phyloP scores from a whole-genome alignment of 805 yeast genomes.

The Ogataea neopini region DNA sequence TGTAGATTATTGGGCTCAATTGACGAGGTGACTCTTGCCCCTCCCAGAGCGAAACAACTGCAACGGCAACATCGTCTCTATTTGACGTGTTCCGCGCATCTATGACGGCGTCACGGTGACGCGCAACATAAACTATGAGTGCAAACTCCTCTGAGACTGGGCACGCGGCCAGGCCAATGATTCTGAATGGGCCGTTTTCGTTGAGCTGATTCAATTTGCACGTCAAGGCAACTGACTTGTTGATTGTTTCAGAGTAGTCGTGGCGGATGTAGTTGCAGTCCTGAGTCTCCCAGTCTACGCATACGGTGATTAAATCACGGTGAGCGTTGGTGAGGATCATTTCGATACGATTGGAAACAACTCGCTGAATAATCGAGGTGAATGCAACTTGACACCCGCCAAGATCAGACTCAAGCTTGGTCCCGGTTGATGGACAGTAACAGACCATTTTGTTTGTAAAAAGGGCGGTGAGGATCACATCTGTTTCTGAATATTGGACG shows the following conservation, averaged over 20 bases:
- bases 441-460: slow-evolving; percentile 11
- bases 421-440: slow-evolving; percentile 1
- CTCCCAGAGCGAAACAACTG: slow-evolving; percentile 9
- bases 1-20: slow-evolving; percentile 11
- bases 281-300: slow-evolving; percentile 12
- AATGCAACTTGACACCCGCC: slow-evolving; percentile 14
- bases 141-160: slow-evolving; percentile 15
- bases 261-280: slow-evolving; percentile 1
- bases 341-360: neutral
- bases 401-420: slow-evolving; percentile 1
- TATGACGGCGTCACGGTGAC: slow-evolving; percentile 9
- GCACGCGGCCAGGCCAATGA: slow-evolving; percentile 8
- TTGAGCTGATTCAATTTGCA: slow-evolving; percentile 17
- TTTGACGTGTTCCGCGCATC: slow-evolving; percentile 17
- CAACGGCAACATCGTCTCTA: slow-evolving; percentile 15
- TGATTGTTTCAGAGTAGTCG: slow-evolving; percentile 15
- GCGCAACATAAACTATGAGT: slow-evolving; percentile 13
- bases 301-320: slow-evolving; percentile 10
- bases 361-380: slow-evolving; percentile 17
- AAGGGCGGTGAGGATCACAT: neutral
- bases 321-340: slow-evolving; percentile 15
- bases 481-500: neutral
- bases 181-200: slow-evolving; percentile 9
- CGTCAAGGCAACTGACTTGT: slow-evolving; percentile 11
- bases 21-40: neutral